Evolutionary conservation across 164 flowering plant genomes (phyloP), one percentile per base, ranked within the genome.

Genomic region (Liquidambar formosana): DNA sequence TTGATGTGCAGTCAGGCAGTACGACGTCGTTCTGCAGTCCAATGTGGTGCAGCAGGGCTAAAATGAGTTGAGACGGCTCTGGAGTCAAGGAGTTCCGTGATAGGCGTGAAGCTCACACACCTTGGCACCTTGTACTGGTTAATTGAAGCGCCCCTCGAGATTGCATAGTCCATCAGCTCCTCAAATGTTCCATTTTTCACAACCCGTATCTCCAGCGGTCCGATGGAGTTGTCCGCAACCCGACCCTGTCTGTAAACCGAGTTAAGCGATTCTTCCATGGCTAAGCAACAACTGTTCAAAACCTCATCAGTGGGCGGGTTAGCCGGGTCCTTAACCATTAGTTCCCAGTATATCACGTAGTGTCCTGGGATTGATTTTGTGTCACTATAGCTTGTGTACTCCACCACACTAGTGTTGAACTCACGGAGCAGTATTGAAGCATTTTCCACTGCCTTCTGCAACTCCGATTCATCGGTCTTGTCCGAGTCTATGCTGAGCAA

Each of bases 91-190:
- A 91, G 80, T 68, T 91, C 94, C 77, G 85, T 62, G 41, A 88
- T 84, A 8, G 94, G 94, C 9, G 86, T 81, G 71, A 84, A 82
- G 69, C 67, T 89, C 9, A 91, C 93, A 57, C 97, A 91, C 73
- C 97, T 79, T 0, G 97, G 94, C 11, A 75, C 89, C 76, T 91
- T 91, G 77, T 86, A 91, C 68, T 91, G 97, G 68, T 91, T 89
- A 15, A 89, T 89, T 0, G 97, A 91, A 0, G 94, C 94, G 8
- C 97, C 97, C 33, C 89, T 75, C 0, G 92, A 86, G 3, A 91
- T 88, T 4, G 97, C 94, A 25, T 89, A 88, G 74, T 91, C 97
- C 97, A 91, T 91, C 1, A 91, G 78, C 74, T 89, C 92, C 67
- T 91, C 97, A 70, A 89, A 89, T 11, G 97, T 88, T 0, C 97